Evolutionary conservation across 768 basidiomycete genomes (phyloP), one percentile per base, ranked within the genome.

Genomic region (Pleurotus salmoneostramineus): DNA sequence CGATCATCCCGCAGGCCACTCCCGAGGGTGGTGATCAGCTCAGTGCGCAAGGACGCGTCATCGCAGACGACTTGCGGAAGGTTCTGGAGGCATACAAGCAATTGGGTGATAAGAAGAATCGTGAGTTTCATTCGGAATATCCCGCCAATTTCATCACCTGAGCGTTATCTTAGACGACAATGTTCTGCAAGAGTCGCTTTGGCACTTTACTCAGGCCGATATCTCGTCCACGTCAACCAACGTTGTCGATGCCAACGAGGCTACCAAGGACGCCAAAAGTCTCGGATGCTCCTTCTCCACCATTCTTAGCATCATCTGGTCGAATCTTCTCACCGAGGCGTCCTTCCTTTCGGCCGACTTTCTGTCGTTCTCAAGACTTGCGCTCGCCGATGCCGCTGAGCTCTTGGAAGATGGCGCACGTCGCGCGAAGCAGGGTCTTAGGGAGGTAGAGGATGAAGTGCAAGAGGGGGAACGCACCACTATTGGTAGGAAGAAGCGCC

Each of bases 341-440:
- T 69, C 72, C 44, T 76, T 77, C 35, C 71, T 88, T 27, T 72
- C 87, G 62, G 69, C 75, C 55, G 88, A 90, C 67, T 80, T 89
- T 62, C 75, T 84, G 4, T 88, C 87, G 32, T 83, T 89, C 61
- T 62, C 77, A 1, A 83, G 89, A 0, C 77, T 88, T 33, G 78
- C 85, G 2, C 70, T 89, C 45, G 87, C 88, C 0, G 86, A 90
- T 56, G 79, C 82, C 0, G 87, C 87, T 0, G 87, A 87, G 52
- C 68, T 78, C 14, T 58, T 89, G 15, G 83, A 88, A 61, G 63
- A 68, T 0, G 74, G 76, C 51, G 89, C 87, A 0, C 71, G 74
- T 3, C 60, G 64, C 1, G 77, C 83, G 0, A 87, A 87, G 56
- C 72, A 82, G 35, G 71, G 68, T 14, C 69, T 91, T 2, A 74